Evolutionary conservation across 1,284 basidiomycete genomes (phyloP).

Genomic region (Grifola frondosa): DNA sequence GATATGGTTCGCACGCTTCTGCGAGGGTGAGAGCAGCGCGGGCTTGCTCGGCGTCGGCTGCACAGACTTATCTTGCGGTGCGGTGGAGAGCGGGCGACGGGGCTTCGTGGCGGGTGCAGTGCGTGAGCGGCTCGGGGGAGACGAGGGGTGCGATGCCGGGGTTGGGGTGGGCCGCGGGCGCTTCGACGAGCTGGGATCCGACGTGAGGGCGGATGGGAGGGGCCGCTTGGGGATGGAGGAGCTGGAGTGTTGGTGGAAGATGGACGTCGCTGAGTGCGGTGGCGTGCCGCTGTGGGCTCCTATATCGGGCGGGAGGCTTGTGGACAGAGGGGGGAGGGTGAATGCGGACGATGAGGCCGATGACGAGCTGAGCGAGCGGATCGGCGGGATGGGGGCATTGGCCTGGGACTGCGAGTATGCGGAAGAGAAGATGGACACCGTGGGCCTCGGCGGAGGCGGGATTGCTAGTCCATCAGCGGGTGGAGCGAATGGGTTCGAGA

Average conservation of each 20-base stretch:
- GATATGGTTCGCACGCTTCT: conserved; percentile 94
- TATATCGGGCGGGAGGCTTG: conserved; percentile 4
- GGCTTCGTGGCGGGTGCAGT: conserved; percentile 6
- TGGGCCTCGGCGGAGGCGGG: not conserved
- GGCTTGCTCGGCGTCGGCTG: conserved; percentile 24
- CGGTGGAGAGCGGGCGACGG: conserved; percentile 8
- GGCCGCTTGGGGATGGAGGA: conserved; percentile 15
- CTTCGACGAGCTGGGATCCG: conserved; percentile 22
- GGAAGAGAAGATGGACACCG: conserved; percentile 2
- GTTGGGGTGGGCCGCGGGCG: conserved; percentile 21
- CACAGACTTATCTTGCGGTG: not conserved
- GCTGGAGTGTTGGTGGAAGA: conserved; percentile 5
- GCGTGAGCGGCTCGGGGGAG: conserved; percentile 9
- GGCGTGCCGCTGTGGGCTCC: not conserved
- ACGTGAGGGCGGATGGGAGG: conserved; percentile 13
- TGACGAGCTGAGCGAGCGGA: conserved; percentile 6
- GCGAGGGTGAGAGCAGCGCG: conserved; percentile 48
- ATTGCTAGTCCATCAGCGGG: not conserved
- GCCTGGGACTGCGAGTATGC: conserved; percentile 6
- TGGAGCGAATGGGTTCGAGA: not conserved
- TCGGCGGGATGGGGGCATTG: too few species aligned
- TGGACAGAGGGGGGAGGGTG: conserved; percentile 14
- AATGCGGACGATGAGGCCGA: conserved; percentile 7
- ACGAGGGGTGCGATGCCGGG: conserved; percentile 10
- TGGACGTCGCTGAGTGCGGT: conserved; percentile 17